These are phyloP conservation scores for Malus hybrid DNA, from an alignment of 331 rosid genomes.

Conservation along the genomic window DNA sequence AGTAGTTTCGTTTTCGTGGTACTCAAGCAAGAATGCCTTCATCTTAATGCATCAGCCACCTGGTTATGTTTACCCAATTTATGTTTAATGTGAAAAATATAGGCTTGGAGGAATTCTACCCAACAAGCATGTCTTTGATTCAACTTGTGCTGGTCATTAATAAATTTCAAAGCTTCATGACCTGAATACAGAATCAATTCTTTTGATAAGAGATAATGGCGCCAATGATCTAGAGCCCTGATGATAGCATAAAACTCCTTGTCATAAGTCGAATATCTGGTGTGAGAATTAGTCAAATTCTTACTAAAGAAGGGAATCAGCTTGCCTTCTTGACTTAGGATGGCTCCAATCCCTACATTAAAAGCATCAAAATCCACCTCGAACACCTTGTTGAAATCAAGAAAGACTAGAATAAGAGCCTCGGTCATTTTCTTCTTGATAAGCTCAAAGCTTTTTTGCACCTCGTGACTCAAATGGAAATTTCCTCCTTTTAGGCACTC, in stretches of 20 bases:
- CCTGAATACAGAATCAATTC: background rate
- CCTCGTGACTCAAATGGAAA: background rate
- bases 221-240: background rate
- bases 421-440: background rate
- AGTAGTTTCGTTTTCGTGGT: background rate
- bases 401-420: background rate
- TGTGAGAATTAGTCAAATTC: background rate
- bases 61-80: background rate
- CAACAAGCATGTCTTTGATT: background rate
- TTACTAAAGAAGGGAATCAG: background rate
- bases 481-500: background rate
- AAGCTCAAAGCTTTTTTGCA: background rate
- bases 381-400: background rate
- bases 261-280: background rate
- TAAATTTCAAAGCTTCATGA: background rate
- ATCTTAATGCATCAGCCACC: background rate
- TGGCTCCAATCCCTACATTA: background rate
- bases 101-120: background rate
- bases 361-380: background rate
- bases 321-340: slow-evolving; percentile 1
- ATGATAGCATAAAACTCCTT: background rate
- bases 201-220: background rate
- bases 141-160: background rate
- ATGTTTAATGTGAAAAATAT: background rate
- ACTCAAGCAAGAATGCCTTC: too few relatives aligned